phyloP scores from a whole-genome alignment of 2,329 filamentous ascomycete species.

The Clarireedia hainanense region DNA sequence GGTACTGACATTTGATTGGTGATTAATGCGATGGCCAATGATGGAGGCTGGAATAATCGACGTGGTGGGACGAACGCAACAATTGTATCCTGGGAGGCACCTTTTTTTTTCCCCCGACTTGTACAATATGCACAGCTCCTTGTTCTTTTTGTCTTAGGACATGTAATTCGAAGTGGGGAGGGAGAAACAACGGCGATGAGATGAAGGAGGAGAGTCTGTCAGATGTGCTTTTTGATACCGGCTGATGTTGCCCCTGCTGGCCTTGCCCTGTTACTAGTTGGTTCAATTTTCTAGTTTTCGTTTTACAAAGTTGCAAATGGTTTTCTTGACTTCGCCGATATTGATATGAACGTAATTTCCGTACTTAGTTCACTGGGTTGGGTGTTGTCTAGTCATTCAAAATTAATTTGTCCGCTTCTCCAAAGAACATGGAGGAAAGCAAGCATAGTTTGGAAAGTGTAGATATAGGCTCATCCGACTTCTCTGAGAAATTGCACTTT shows the following conservation, averaged over 20 bases:
- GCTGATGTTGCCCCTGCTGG: constrained; percentile 9
- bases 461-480: constrained; percentile 4
- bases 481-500: not conserved
- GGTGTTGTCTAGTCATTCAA: not conserved
- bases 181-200: constrained; percentile 1
- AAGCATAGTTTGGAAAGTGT: constrained; percentile 9
- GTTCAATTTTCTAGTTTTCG: constrained; percentile 8
- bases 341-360: not conserved
- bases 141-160: constrained; percentile 2
- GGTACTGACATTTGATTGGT: not conserved
- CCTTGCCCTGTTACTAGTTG: constrained; percentile 1
- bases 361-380: no score
- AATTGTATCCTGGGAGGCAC: constrained; percentile 3
- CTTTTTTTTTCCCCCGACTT: constrained; percentile 6
- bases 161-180: constrained; percentile 7
- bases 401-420: not conserved
- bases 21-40: constrained; percentile 11
- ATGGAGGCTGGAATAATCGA: not conserved
- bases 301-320: constrained; percentile 10
- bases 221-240: constrained; percentile 9
- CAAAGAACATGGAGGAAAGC: not conserved
- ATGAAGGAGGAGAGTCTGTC: constrained; percentile 2
- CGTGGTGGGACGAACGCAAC: not conserved
- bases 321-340: constrained; percentile 10
- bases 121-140: constrained; percentile 9